These are phyloP conservation scores for Fusarium xyrophilum DNA, from an alignment of 2,329 filamentous ascomycete species.

Conservation along the genomic window DNA sequence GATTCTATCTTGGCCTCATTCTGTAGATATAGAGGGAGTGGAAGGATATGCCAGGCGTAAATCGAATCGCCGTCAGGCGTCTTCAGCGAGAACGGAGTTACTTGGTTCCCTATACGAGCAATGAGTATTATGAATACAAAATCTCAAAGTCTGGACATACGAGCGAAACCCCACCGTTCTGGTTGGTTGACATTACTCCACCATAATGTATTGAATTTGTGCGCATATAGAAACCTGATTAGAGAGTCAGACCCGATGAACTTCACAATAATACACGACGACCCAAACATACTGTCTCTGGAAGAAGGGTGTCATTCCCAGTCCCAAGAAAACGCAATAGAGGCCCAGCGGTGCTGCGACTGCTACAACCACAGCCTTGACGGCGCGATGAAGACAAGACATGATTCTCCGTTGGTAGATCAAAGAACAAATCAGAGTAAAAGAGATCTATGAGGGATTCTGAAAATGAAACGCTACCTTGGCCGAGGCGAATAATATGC, in stretches of 20 bases:
- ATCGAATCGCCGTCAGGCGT: conserved; percentile 79
- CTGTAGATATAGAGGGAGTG: conserved; percentile 75
- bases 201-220: conserved; percentile 75
- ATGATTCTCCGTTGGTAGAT: conserved; percentile 9
- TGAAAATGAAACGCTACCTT: not conserved
- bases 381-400: conserved; percentile 35
- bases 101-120: conserved; percentile 72
- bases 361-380: conserved; percentile 53
- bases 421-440: not conserved
- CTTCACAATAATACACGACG: conserved; percentile 5
- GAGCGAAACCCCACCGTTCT: conserved; percentile 85
- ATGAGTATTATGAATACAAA: conserved; percentile 7
- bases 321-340: conserved; percentile 71
- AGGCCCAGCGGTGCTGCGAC: conserved; percentile 66
- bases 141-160: conserved; percentile 53
- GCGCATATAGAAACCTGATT: conserved; percentile 78
- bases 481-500: not conserved
- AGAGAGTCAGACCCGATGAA: conserved; percentile 13
- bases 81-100: conserved; percentile 80
- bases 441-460: not conserved
- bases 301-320: conserved; percentile 71
- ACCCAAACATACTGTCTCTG: conserved; percentile 73
- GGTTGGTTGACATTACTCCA: conserved; percentile 78
- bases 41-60: conserved; percentile 91
- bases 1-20: conserved; percentile 69